These are phyloP conservation scores for Colletotrichum lindemuthianum DNA, from an alignment of 2,329 filamentous ascomycete genomes.

Conservation along the genomic window DNA sequence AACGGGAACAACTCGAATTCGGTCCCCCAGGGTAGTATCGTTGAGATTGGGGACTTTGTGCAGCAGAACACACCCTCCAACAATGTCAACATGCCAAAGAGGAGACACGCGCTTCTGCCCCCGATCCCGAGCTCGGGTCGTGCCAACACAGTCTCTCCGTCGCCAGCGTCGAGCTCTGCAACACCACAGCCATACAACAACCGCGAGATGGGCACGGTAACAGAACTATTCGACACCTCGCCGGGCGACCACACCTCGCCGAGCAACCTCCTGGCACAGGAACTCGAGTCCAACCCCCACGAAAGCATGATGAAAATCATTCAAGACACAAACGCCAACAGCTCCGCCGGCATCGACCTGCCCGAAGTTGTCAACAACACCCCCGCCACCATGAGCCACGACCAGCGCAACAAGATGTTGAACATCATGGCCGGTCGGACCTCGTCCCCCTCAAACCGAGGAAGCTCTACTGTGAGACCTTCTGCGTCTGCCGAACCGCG, in stretches of 20 bases:
- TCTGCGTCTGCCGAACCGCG: conserved; percentile 34
- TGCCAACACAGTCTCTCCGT: conserved; percentile 41
- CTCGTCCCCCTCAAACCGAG: conserved; percentile 40
- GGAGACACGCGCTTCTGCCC: conserved; percentile 63
- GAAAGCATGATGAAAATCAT: conserved; percentile 74
- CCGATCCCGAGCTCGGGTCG: conserved; percentile 56
- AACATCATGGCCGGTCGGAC: conserved; percentile 66
- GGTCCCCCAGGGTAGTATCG: conserved; percentile 65
- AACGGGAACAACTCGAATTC: conserved; percentile 57
- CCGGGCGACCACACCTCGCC: conserved; percentile 57
- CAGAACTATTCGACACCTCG: conserved; percentile 67
- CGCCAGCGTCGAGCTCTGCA: conserved; percentile 42
- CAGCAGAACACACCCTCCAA: conserved; percentile 54
- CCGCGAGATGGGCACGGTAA: conserved; percentile 65
- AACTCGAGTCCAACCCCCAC: conserved; percentile 67
- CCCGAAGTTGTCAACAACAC: conserved; percentile 67
- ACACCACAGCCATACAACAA: conserved; percentile 43
- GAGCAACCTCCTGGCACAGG: conserved; percentile 60
- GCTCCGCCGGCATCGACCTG: conserved; percentile 59
- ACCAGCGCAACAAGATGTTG: conserved; percentile 68
- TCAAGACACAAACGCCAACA: conserved; percentile 69
- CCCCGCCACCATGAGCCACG: conserved; percentile 62
- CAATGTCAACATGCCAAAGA: conserved; percentile 58
- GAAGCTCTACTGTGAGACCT: conserved; percentile 35
- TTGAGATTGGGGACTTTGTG: conserved; percentile 69